Conservation (phyloP, 2,329 filamentous ascomycete species). For the Rhinocladiella similis region DNA sequence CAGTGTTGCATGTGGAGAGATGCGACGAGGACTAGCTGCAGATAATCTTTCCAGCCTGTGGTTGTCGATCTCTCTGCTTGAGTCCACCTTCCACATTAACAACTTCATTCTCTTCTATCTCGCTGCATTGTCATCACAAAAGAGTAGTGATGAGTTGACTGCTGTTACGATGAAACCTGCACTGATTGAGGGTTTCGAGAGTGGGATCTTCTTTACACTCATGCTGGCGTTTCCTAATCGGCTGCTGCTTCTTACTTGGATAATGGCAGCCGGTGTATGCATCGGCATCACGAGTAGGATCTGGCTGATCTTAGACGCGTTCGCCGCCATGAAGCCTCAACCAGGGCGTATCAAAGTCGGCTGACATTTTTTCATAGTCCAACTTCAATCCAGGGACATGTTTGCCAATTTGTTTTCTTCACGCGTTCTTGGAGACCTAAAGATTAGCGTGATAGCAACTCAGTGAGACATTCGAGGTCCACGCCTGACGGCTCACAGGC, state of each 20-base stretch:
- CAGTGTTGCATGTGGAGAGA: conserved; percentile 16
- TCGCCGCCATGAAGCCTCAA: not conserved
- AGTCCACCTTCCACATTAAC: conserved; percentile 33
- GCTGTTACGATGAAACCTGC: conserved; percentile 33
- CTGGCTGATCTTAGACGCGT: not conserved
- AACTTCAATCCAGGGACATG: not conserved
- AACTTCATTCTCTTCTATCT: conserved; percentile 35
- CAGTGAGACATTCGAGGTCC: no score
- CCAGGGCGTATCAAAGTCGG: not conserved
- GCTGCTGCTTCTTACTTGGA: conserved; percentile 2
- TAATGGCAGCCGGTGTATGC: not conserved
- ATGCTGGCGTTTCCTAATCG: conserved; percentile 19
- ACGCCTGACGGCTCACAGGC: no score
- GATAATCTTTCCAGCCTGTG: conserved; percentile 11
- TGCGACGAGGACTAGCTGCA: not conserved
- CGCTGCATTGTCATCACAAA: conserved; percentile 30
- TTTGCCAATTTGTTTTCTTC: no score
- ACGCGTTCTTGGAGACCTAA: no score
- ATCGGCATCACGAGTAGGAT: not conserved
- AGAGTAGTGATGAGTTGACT: conserved; percentile 28
- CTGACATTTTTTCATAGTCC: not conserved
- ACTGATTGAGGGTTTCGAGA: conserved; percentile 32
- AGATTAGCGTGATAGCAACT: no score
- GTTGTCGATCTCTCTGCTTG: conserved; percentile 26
- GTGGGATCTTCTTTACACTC: conserved; percentile 31